phyloP scores from a whole-genome alignment of 2,329 filamentous ascomycete genomes.

The Curvularia verruculosa region DNA sequence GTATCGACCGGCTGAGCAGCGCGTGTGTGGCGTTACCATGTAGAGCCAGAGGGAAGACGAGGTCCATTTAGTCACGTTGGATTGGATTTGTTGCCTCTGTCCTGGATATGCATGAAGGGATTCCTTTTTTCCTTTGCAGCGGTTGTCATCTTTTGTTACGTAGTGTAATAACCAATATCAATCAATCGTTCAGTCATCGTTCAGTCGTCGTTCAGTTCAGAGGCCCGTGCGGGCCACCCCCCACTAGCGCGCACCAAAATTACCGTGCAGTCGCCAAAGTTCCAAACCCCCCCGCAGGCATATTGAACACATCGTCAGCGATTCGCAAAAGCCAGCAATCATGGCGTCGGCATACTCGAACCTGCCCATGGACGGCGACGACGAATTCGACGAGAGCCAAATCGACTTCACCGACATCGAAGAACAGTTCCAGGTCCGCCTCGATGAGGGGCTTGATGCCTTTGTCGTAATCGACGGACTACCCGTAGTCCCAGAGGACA shows the following conservation, averaged over 20 bases:
- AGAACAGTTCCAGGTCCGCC: slow-evolving; percentile 92
- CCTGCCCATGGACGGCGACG: slow-evolving; percentile 76
- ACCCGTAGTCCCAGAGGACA: slow-evolving; percentile 85
- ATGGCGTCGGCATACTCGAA: slow-evolving; percentile 96
- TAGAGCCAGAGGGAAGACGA: slow-evolving; percentile 5
- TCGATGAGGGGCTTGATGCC: slow-evolving; percentile 94
- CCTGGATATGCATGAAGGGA: slow-evolving; percentile 3
- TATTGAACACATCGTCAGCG: slow-evolving; percentile 23
- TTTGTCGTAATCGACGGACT: slow-evolving; percentile 97
- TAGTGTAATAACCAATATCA: not conserved
- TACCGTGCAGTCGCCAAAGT: slow-evolving; percentile 9
- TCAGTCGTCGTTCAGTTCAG: slow-evolving; percentile 1
- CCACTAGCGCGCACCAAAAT: slow-evolving; percentile 22
- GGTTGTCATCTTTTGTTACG: not conserved
- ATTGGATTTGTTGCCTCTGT: slow-evolving; percentile 2
- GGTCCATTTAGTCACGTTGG: slow-evolving; percentile 8
- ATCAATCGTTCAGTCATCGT: not conserved
- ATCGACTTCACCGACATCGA: slow-evolving; percentile 93
- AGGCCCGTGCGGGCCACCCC: slow-evolving; percentile 11
- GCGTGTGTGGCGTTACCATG: not conserved
- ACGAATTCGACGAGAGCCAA: slow-evolving; percentile 91
- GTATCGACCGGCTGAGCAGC: slow-evolving; percentile 36
- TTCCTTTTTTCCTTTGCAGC: not conserved
- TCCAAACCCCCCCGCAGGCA: slow-evolving; percentile 18
- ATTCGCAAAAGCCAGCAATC: slow-evolving; percentile 50